Percentiles rank a stretch among this genome's conserved stretches.
Conservation (phyloP, 192 early-diverging fungal genomes). For the Entomortierella parvispora region DNA sequence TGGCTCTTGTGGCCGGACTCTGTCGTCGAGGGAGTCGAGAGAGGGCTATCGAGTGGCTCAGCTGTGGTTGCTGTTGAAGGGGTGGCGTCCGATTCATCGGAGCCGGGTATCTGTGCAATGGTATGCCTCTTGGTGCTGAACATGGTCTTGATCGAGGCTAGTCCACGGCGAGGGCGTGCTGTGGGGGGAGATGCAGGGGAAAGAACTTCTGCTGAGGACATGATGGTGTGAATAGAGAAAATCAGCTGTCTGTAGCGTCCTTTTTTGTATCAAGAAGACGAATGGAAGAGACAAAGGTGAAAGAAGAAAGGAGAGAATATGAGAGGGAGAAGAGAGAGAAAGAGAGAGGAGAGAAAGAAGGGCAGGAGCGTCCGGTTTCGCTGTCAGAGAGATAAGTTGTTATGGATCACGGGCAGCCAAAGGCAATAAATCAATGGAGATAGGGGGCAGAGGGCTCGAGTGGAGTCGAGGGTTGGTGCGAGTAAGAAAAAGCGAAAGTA, state of each 20-base stretch:
- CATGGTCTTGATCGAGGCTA: slow-evolving; percentile 47
- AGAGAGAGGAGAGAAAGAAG: background rate
- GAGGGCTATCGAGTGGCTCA: background rate
- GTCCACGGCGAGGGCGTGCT: slow-evolving; percentile 26
- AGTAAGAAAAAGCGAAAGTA: background rate
- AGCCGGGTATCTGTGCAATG: slow-evolving; percentile 25
- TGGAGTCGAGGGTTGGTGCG: background rate
- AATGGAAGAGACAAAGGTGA: background rate
- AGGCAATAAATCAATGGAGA: too few species aligned
- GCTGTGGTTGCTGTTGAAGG: background rate
- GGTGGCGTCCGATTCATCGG: slow-evolving; percentile 4
- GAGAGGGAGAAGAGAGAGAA: background rate
- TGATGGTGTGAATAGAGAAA: slow-evolving; percentile 9
- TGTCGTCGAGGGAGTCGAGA: background rate
- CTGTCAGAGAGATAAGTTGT: too few species aligned
- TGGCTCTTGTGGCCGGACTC: background rate
- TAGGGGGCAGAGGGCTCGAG: too few species aligned
- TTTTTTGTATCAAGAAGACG: too few species aligned
- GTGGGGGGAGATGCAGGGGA: background rate
- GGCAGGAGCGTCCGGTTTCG: too few species aligned
- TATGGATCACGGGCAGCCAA: too few species aligned
- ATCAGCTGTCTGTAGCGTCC: too few species aligned
- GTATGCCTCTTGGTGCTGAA: slow-evolving; percentile 41
- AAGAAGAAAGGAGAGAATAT: slow-evolving; percentile 10
- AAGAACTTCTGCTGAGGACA: slow-evolving; percentile 29